phyloP scores from a whole-genome alignment of 306 rosid genomes.

The Ziziphus jujuba region DNA sequence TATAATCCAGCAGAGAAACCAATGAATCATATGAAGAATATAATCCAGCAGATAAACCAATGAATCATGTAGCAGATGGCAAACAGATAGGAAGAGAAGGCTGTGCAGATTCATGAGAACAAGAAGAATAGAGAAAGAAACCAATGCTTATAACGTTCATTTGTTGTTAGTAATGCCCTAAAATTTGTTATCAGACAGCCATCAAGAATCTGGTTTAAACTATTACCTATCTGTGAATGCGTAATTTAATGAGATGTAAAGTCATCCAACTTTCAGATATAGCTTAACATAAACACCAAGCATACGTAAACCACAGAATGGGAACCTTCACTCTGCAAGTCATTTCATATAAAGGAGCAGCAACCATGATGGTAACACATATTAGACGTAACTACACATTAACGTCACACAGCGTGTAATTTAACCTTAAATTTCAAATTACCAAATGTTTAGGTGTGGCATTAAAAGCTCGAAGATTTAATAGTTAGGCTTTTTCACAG shows the following conservation, averaged over 20 bases:
- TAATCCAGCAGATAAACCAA: constrained; percentile 3
- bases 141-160: background rate
- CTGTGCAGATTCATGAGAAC: background rate
- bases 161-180: too few species aligned
- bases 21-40: constrained; percentile 1
- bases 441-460: background rate
- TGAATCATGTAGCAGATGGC: constrained; percentile 2
- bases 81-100: background rate
- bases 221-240: background rate
- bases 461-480: background rate
- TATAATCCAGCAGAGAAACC: constrained; percentile 2
- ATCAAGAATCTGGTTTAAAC: background rate
- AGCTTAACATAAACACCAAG: background rate
- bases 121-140: background rate
- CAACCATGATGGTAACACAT: background rate
- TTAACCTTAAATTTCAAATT: constrained; percentile 7
- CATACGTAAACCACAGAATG: background rate
- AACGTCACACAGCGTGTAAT: background rate
- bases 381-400: constrained; percentile 3
- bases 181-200: background rate
- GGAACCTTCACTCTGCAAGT: constrained; percentile 5
- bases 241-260: background rate
- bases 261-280: background rate
- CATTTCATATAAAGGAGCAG: background rate
- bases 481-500: background rate